Conservation (phyloP, 148 eudicot species). For the Vaccinium macrocarpon region DNA sequence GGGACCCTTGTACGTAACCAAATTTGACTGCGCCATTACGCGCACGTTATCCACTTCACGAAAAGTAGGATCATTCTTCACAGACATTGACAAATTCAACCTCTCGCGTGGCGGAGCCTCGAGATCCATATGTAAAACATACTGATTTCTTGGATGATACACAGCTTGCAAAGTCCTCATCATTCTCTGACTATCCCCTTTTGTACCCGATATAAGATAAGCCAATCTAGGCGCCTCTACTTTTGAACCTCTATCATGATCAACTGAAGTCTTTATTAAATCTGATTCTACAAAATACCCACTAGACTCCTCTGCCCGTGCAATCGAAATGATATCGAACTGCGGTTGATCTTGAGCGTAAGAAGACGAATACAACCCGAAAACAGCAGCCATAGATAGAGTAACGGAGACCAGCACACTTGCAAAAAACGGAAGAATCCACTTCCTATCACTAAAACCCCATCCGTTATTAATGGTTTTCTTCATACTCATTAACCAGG, state of each 20-base stretch:
- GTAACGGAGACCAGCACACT: slow-evolving; percentile 64
- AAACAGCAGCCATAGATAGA: slow-evolving; percentile 48
- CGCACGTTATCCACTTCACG: slow-evolving; percentile 80
- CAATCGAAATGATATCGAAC: slow-evolving; percentile 31
- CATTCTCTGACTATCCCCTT: slow-evolving; percentile 88
- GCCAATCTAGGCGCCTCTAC: slow-evolving; percentile 74
- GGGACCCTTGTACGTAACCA: slow-evolving; percentile 96
- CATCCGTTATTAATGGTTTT: slow-evolving; percentile 53
- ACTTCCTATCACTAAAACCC: slow-evolving; percentile 66
- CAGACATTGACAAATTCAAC: slow-evolving; percentile 69
- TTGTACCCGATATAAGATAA: slow-evolving; percentile 91
- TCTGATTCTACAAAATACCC: slow-evolving; percentile 71
- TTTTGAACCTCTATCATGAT: slow-evolving; percentile 20
- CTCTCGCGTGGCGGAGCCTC: slow-evolving; percentile 97
- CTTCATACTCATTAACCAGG: slow-evolving; percentile 46
- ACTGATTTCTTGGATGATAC: slow-evolving; percentile 96
- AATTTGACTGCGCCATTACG: slow-evolving; percentile 86
- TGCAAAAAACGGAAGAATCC: slow-evolving; percentile 74
- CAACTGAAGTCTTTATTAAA: slow-evolving; percentile 36
- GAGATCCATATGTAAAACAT: slow-evolving; percentile 87
- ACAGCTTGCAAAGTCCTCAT: slow-evolving; percentile 92
- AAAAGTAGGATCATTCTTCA: slow-evolving; percentile 72
- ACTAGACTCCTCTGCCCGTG: slow-evolving; percentile 34
- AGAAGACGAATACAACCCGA: slow-evolving; percentile 51
- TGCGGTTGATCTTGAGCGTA: slow-evolving; percentile 43